Evolutionary conservation across 352 stramenopile genomes (phyloP).

Genomic region (Phytophthora macrochlamydospora): DNA sequence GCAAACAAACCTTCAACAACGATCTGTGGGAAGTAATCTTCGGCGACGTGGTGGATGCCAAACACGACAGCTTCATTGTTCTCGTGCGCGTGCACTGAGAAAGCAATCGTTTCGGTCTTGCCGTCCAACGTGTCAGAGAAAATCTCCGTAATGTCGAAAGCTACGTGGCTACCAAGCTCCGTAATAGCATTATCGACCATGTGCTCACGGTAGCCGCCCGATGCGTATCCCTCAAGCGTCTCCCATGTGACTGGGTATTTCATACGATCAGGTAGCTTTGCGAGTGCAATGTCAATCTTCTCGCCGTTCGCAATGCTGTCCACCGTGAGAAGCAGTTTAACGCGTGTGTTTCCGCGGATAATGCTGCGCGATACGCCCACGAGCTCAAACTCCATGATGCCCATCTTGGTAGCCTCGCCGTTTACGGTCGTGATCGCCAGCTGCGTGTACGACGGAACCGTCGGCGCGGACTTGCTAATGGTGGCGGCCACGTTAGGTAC

Average conservation of each 20-base stretch:
- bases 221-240: constrained; percentile 45
- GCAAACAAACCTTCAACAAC: constrained; percentile 62
- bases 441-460: constrained; percentile 55
- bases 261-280: constrained; percentile 43
- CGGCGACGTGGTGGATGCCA: constrained; percentile 59
- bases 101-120: constrained; percentile 54
- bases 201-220: constrained; percentile 43
- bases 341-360: constrained; percentile 64
- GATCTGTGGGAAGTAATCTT: constrained; percentile 81
- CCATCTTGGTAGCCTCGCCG: constrained; percentile 53
- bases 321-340: constrained; percentile 74
- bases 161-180: constrained; percentile 64
- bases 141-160: constrained; percentile 85
- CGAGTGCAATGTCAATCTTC: constrained; percentile 57
- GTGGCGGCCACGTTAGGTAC: constrained; percentile 71
- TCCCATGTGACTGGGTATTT: constrained; percentile 75
- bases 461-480: constrained; percentile 48
- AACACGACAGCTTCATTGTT: constrained; percentile 60
- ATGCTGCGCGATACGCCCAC: constrained; percentile 67
- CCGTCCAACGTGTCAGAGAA: constrained; percentile 55
- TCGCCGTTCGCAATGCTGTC: constrained; percentile 52
- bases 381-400: constrained; percentile 75
- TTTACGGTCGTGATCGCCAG: constrained; percentile 61
- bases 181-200: constrained; percentile 60
- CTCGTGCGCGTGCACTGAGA: constrained; percentile 62